These are phyloP conservation scores for Stephania yunnanensis DNA, from an alignment of 164 flowering plant genomes.

Conservation along the genomic window DNA sequence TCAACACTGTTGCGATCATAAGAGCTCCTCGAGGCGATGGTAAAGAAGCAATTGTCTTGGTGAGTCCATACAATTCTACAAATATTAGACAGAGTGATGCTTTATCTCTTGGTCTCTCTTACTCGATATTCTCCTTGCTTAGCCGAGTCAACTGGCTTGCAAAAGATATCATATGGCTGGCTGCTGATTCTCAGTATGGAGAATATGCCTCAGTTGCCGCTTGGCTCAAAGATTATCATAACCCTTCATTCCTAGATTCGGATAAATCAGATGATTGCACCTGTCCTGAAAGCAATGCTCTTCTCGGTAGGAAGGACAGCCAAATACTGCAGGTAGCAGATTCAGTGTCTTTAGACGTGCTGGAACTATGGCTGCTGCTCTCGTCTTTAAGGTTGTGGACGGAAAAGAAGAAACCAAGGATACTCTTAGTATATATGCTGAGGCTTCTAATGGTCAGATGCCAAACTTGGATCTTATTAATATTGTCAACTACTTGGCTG, in stretches of 20 bases:
- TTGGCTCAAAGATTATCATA: slow-evolving; percentile 85
- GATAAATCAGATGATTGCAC: slow-evolving; percentile 20
- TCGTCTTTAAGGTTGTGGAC: slow-evolving; percentile 69
- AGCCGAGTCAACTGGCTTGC: slow-evolving; percentile 87
- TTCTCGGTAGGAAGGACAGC: slow-evolving; percentile 16
- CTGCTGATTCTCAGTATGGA: slow-evolving; percentile 82
- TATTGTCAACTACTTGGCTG: slow-evolving; percentile 81
- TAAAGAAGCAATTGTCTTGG: slow-evolving; percentile 92
- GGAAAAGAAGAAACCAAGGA: slow-evolving; percentile 36
- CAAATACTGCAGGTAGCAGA: slow-evolving; percentile 14
- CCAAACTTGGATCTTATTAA: slow-evolving; percentile 95
- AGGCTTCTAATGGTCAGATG: slow-evolving; percentile 99
- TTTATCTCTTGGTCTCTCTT: slow-evolving; percentile 64
- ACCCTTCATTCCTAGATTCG: slow-evolving; percentile 41
- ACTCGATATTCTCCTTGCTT: slow-evolving; percentile 70
- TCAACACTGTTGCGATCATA: slow-evolving; percentile 72
- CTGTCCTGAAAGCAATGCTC: slow-evolving; percentile 20
- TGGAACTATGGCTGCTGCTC: slow-evolving; percentile 98
- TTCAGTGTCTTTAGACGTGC: slow-evolving; percentile 61
- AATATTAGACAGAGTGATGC: slow-evolving; percentile 42
- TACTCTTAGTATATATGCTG: slow-evolving; percentile 71
- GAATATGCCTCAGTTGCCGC: slow-evolving; percentile 73
- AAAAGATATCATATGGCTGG: slow-evolving; percentile 92
- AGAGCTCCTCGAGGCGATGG: slow-evolving; percentile 99
- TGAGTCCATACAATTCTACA: slow-evolving; percentile 71